phyloP scores from a whole-genome alignment of 768 basidiomycete species.

The Hypholoma fasciculare region DNA sequence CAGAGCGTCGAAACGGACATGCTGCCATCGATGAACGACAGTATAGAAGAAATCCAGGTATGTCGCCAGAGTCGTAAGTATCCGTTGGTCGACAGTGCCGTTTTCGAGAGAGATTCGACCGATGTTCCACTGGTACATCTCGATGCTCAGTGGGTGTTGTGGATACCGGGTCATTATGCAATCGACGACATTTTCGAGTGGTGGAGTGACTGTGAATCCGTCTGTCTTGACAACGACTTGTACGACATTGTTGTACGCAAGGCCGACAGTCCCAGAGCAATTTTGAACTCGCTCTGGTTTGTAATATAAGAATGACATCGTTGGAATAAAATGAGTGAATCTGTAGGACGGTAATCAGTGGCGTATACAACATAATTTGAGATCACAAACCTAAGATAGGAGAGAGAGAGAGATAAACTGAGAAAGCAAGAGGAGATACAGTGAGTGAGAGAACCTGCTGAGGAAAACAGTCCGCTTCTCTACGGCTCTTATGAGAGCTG shows the following conservation, averaged over 20 bases:
- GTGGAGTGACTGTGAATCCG: neutral
- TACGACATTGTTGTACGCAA: neutral
- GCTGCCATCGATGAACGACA: neutral
- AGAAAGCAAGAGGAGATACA: too few relatives aligned
- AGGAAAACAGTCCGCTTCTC: too few relatives aligned
- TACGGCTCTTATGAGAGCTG: too few relatives aligned
- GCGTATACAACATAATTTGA: too few relatives aligned
- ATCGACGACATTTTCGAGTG: neutral
- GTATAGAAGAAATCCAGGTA: constrained; percentile 3
- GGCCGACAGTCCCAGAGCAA: neutral
- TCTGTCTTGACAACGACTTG: neutral
- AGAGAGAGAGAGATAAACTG: too few relatives aligned
- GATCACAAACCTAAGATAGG: too few relatives aligned
- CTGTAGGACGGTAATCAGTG: too few relatives aligned
- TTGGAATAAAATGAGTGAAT: too few relatives aligned
- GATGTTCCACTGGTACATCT: constrained; percentile 1
- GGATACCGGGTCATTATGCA: neutral
- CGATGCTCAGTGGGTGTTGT: neutral
- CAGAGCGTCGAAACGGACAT: neutral
- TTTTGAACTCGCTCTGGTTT: neutral
- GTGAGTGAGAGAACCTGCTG: too few relatives aligned
- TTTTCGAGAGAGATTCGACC: neutral
- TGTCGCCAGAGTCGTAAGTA: neutral
- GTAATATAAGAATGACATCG: too few relatives aligned
- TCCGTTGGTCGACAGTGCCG: neutral